phyloP scores from a whole-genome alignment of 306 rosid species.

The Castanea crenata region DNA sequence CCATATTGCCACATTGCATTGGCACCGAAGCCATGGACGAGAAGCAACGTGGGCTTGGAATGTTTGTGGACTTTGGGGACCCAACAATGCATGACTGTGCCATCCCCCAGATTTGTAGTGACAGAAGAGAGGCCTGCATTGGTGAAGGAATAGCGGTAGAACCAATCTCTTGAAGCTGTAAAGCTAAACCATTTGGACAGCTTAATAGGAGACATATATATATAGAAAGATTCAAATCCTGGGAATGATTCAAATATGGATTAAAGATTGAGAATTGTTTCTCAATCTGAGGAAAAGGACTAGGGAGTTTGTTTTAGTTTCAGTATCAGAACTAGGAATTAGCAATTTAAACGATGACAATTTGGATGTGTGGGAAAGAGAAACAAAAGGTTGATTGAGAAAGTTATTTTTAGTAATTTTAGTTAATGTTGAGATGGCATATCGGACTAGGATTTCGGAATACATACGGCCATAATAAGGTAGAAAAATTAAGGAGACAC shows the following conservation, averaged over 20 bases:
- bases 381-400: too few species aligned
- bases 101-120: constrained; percentile 49
- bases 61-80: constrained; percentile 44
- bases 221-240: too few species aligned
- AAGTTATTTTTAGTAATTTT: too few species aligned
- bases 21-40: constrained; percentile 80
- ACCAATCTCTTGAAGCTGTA: constrained; percentile 58
- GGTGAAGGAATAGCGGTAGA: constrained; percentile 47
- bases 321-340: too few species aligned
- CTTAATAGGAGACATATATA: constrained; percentile 16
- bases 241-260: too few species aligned
- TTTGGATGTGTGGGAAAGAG: not conserved
- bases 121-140: constrained; percentile 60
- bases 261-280: not conserved
- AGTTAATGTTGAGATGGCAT: too few species aligned
- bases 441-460: too few species aligned
- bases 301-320: too few species aligned
- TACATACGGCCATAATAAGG: too few species aligned
- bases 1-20: constrained; percentile 85
- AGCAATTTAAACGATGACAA: too few species aligned
- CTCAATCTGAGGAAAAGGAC: not conserved
- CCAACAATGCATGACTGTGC: constrained; percentile 75
- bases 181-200: constrained; percentile 46
- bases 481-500: too few species aligned
- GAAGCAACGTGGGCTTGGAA: constrained; percentile 45